These are phyloP conservation scores for Fibroporia radiculosa DNA, from an alignment of 768 basidiomycete genomes.

Conservation along the genomic window DNA sequence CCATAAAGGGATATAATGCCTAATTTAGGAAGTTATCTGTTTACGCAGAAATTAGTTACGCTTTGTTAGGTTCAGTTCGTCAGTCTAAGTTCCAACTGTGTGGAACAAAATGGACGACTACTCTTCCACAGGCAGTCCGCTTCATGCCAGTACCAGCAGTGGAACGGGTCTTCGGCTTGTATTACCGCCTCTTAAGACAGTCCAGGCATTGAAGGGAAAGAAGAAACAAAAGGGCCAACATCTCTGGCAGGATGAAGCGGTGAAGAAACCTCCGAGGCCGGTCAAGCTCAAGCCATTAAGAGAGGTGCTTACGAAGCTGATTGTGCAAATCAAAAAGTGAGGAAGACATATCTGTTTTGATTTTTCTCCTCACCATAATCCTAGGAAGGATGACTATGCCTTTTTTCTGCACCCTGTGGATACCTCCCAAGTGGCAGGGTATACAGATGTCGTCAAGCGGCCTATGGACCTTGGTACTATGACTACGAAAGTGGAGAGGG, in stretches of 20 bases:
- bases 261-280: constrained; percentile 41
- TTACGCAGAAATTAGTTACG: no score
- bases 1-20: no score
- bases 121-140: constrained; percentile 21
- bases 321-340: constrained; percentile 71
- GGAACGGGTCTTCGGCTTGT: constrained; percentile 55
- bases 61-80: no score
- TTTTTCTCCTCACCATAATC: constrained; percentile 4
- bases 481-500: constrained; percentile 64
- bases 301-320: constrained; percentile 62
- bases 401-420: constrained; percentile 74
- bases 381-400: constrained; percentile 79
- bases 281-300: constrained; percentile 73
- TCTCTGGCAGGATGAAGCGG: constrained; percentile 17
- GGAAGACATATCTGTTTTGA: constrained; percentile 9
- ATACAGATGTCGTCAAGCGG: constrained; percentile 59
- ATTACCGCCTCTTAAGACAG: constrained; percentile 55
- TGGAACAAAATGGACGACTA: no score
- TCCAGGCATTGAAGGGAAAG: constrained; percentile 47
- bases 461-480: constrained; percentile 96
- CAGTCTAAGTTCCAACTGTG: no score
- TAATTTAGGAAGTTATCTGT: no score
- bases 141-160: constrained; percentile 12
- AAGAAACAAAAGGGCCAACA: constrained; percentile 34
- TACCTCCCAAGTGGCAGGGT: constrained; percentile 48